A percentile compares a stretch with the other conserved stretches of the same genome.
phyloP scores from a whole-genome alignment of 176 grass and related monocot species.

The Rhynchospora breviuscula region DNA sequence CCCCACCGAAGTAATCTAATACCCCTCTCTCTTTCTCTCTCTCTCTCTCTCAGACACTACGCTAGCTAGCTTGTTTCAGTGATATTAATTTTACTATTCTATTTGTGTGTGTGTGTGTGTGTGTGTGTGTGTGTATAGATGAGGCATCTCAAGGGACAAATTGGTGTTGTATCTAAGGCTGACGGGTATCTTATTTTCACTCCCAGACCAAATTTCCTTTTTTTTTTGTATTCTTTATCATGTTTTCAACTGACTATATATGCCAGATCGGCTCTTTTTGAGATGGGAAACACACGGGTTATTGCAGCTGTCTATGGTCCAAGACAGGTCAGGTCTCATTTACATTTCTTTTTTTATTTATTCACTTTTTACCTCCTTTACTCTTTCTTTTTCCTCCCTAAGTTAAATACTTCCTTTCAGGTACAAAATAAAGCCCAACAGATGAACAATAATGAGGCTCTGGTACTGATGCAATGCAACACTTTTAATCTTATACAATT shows the following conservation, averaged over 20 bases:
- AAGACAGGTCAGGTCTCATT: conserved; percentile 58
- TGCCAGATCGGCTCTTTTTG: conserved; percentile 75
- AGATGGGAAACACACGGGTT: conserved; percentile 96
- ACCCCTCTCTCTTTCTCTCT: not conserved
- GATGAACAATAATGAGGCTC: conserved; percentile 51
- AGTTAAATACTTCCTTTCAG: conserved; percentile 29
- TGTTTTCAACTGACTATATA: not conserved
- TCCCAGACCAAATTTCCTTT: not conserved
- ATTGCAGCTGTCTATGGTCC: conserved; percentile 86
- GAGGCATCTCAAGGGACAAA: conserved; percentile 77
- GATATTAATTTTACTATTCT: not conserved
- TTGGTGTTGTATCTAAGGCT: conserved; percentile 67
- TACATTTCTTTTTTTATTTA: no score
- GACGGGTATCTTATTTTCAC: conserved; percentile 36
- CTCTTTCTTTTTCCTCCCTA: not conserved
- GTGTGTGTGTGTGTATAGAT: conserved; percentile 39
- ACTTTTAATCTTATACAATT: not conserved
- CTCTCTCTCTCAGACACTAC: not conserved
- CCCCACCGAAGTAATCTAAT: conserved; percentile 52
- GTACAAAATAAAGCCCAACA: conserved; percentile 78
- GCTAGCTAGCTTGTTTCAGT: no score
- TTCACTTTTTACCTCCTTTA: no score
- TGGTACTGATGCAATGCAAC: conserved; percentile 41
- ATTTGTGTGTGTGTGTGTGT: no score
- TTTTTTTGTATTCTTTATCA: not conserved